Evolutionary conservation across 2,329 filamentous ascomycete species (phyloP).

Genomic region (Botrytis porri): DNA sequence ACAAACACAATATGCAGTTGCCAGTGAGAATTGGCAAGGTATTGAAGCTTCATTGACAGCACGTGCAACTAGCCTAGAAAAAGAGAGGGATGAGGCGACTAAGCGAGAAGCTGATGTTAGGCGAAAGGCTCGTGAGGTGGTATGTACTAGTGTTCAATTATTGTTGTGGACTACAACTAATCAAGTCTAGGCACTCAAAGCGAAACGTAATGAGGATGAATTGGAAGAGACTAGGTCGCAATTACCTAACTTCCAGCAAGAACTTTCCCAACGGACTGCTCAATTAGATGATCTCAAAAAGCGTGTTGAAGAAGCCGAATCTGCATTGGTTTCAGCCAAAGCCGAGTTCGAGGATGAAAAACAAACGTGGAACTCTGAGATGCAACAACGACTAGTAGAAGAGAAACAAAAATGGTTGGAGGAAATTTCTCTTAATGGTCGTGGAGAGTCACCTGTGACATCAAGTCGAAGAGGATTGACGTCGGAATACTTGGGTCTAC

Average conservation of each 20-base stretch:
- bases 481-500: constrained; percentile 39
- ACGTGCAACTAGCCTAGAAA: constrained; percentile 75
- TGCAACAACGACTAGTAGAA: constrained; percentile 60
- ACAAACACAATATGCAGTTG: constrained; percentile 91
- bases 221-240: constrained; percentile 66
- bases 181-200: constrained; percentile 58
- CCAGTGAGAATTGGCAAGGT: constrained; percentile 95
- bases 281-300: constrained; percentile 61
- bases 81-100: constrained; percentile 82
- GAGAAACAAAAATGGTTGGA: constrained; percentile 59
- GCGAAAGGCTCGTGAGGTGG: constrained; percentile 82
- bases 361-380: constrained; percentile 54
- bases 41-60: constrained; percentile 85
- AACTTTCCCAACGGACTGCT: constrained; percentile 57
- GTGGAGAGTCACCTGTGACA: constrained; percentile 35
- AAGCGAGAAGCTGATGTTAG: constrained; percentile 83
- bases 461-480: constrained; percentile 37
- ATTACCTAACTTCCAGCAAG: constrained; percentile 61
- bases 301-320: constrained; percentile 63
- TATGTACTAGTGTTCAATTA: constrained; percentile 45
- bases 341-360: constrained; percentile 58
- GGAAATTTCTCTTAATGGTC: constrained; percentile 38
- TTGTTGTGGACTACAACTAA: constrained; percentile 28
- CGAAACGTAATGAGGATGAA: constrained; percentile 69
- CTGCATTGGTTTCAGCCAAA: constrained; percentile 57